Evolutionary conservation across 345 rosid species (phyloP), one percentile per base, ranked within the genome.

Genomic region (Microthlaspi erraticum): DNA sequence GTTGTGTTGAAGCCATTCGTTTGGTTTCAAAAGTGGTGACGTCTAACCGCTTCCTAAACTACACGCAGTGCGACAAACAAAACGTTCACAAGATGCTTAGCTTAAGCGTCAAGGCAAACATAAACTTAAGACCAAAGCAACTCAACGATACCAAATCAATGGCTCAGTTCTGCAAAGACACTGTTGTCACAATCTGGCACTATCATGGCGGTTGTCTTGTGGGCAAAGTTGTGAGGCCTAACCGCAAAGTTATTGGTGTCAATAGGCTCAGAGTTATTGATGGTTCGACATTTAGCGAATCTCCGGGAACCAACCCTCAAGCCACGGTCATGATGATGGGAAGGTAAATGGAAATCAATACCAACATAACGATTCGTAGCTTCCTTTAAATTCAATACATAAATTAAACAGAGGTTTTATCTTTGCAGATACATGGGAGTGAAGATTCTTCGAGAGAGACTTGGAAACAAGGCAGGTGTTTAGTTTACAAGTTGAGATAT

Each of bases 291-390:
- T 92, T 84, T 63, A 59, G 72, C 10, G 87, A 84, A 61, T 92
- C 99, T 13, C 99, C 99, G 0, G 99, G 99, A 59, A 92, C 99
- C 60, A 95, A 95, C 81, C 98, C 99, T 70, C 99, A 95, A 70
- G 99, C 81, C 69, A 95, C 99, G 1, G 79, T 95, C 78, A 66
- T 95, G 88, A 95, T 92, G 98, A 86, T 95, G 96, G 99, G 99
- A 67, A 94, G 99, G 99, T 91, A 84, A 58, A 39, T 43, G 6
- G 45, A 42, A 61, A 63, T 54, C 66, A 59, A 23, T 73, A 76
- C 20, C 53, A 58, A 57, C 51, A 56, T 57, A 55, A 56, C 32
- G 48, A 41, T 49, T 10, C 20, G 16, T 68, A 7, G 16, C 70
- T 10, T 59, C 58, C 6, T 38, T 19, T 19, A 17, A 44, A 59